Percentiles rank a stretch among this genome's conserved stretches.
phyloP scores from a whole-genome alignment of 2,329 filamentous ascomycete species.

The Epichloe aotearoae region DNA sequence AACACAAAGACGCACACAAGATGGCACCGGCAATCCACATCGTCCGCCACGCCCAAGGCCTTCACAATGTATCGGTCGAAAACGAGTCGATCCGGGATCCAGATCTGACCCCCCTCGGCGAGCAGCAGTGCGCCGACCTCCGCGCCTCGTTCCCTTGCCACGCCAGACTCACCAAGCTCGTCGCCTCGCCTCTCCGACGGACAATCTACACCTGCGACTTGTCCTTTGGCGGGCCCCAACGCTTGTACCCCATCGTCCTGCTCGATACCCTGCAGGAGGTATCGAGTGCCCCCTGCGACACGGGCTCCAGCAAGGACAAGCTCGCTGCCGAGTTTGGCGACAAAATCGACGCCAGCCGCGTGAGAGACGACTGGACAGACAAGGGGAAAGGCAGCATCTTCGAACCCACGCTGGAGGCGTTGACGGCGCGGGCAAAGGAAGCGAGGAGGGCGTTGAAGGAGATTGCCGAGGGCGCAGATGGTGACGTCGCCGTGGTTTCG shows the following conservation, averaged over 20 bases:
- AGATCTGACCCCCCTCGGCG: conserved; percentile 58
- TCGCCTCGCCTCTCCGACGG: conserved; percentile 67
- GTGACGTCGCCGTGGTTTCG: conserved; percentile 61
- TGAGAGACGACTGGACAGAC: conserved; percentile 57
- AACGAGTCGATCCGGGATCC: conserved; percentile 70
- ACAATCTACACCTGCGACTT: conserved; percentile 67
- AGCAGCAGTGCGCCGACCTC: conserved; percentile 58
- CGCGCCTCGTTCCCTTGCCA: conserved; percentile 50
- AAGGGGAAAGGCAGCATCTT: conserved; percentile 39
- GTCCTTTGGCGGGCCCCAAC: conserved; percentile 44
- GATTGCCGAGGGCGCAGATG: conserved; percentile 29
- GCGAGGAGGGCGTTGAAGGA: conserved; percentile 46
- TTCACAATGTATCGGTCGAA: conserved; percentile 61
- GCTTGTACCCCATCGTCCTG: conserved; percentile 40
- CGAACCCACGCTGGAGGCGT: conserved; percentile 34
- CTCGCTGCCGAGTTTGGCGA: conserved; percentile 48
- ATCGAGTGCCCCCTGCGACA: conserved; percentile 61
- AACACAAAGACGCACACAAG: background rate
- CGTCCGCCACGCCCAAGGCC: conserved; percentile 64
- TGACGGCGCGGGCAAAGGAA: conserved; percentile 47
- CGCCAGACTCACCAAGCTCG: conserved; percentile 51
- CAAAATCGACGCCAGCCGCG: conserved; percentile 47
- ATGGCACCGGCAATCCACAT: conserved; percentile 49
- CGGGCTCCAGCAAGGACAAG: conserved; percentile 43
- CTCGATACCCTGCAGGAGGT: conserved; percentile 72